These are phyloP conservation scores for Alternaria sp. DNA, from an alignment of 2,329 filamentous ascomycete genomes.

Conservation along the genomic window DNA sequence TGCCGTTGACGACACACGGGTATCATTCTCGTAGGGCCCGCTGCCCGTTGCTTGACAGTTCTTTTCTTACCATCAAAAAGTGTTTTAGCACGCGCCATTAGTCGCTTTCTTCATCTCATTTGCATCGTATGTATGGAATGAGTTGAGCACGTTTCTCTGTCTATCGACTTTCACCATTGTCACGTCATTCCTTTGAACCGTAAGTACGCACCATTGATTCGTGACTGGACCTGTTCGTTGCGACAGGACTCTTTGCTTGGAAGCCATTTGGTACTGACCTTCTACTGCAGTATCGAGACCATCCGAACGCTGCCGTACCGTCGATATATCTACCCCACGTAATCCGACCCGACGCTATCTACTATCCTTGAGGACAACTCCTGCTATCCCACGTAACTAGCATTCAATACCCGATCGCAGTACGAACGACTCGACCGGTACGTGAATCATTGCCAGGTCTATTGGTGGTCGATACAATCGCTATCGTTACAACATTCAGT, in stretches of 20 bases:
- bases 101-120: slow-evolving; percentile 14
- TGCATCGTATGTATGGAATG: slow-evolving; percentile 1
- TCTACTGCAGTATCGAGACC: neutral
- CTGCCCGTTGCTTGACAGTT: slow-evolving; percentile 13
- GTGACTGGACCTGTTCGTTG: neutral
- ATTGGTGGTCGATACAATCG: neutral
- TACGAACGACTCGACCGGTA: slow-evolving; percentile 11
- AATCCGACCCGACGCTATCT: slow-evolving; percentile 2
- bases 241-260: neutral
- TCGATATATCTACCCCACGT: neutral
- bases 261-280: slow-evolving; percentile 12
- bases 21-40: slow-evolving; percentile 21
- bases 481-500: neutral
- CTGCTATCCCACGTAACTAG: neutral
- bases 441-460: neutral
- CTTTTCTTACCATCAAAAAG: slow-evolving; percentile 16
- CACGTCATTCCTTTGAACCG: slow-evolving; percentile 9
- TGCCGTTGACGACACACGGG: slow-evolving; percentile 36
- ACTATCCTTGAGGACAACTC: neutral
- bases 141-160: slow-evolving; percentile 2
- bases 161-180: neutral
- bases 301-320: neutral
- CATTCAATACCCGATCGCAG: neutral
- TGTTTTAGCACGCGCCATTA: slow-evolving; percentile 20
- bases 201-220: slow-evolving; percentile 14